Base-by-base conservation (phyloP, 768 basidiomycete genomes). In the Podaxis mareebaensis region DNA sequence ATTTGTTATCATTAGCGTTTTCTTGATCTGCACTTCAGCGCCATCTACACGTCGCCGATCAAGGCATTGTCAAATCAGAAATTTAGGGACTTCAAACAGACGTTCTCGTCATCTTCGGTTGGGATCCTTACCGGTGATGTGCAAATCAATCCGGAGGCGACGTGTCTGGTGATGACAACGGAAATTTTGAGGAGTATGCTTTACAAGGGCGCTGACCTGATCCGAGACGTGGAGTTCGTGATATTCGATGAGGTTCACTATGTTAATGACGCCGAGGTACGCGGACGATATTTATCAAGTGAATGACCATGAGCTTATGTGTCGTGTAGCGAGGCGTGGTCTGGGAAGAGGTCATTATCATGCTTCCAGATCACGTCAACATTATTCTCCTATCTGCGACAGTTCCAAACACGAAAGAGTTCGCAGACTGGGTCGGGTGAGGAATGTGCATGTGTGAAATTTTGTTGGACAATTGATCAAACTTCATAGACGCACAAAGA, bases 221-320 rank as follows among this genome's bases (percentile, higher is more conserved):
- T 99, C 68, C 87, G 97, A 38, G 97, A 99, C 74, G 96, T 99
- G 55, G 97, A 99, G 73, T 99, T 98, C 72, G 97, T 99, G 24
- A 97, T 99, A 64, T 99, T 99, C 71, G 97, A 99, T 72, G 97
- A 99, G 73, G 97, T 99, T 33, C 97, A 99, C 76, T 99, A 99
- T 75, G 96, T 99, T 58, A 99, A 99, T 71, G 97, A 99, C 73
- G 92, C 94, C 15, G 97, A 99, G 89, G 96, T 96, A 62, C 56
- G 71, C 68, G 39, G 61, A 60, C 24, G 53, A 10, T 33, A 33
- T 33, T 40, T 60, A 38, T 39, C 15, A 22, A 24, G 24, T 59
- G 28, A 24, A 40, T 36, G 11, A 7, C 40, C 49, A 22, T 58
- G 22, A 62, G 42, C 48, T 68, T 65, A 53, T 67, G 53, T 22